Evolutionary conservation across 805 yeast genomes (phyloP).

Genomic region (Hanseniaspora singularis): DNA sequence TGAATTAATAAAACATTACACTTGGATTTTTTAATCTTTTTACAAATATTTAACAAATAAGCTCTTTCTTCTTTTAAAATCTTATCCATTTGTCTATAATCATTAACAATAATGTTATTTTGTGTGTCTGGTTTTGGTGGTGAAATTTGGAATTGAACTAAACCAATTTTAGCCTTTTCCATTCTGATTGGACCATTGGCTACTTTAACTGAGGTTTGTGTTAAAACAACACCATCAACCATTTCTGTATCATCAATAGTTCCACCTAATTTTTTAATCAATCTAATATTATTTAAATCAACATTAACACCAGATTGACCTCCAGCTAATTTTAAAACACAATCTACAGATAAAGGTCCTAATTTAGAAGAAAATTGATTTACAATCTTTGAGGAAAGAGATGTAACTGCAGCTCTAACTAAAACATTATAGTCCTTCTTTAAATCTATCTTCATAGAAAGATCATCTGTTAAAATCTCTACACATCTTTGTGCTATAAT

Average conservation of each 20-base stretch:
- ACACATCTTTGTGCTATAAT: conserved; percentile 76
- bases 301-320: conserved; percentile 39
- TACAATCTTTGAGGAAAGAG: conserved; percentile 87
- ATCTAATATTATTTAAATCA: conserved; percentile 76
- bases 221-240: conserved; percentile 84
- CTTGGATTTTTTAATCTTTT: conserved; percentile 90
- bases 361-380: conserved; percentile 77
- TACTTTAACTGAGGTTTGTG: conserved; percentile 75
- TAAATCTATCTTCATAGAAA: conserved; percentile 73
- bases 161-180: conserved; percentile 85
- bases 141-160: conserved; percentile 85
- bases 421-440: conserved; percentile 62
- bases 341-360: conserved; percentile 89
- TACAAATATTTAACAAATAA: conserved; percentile 84
- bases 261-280: conserved; percentile 91
- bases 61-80: conserved; percentile 96
- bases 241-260: conserved; percentile 93
- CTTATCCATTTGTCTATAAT: conserved; percentile 98
- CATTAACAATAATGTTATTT: conserved; percentile 92
- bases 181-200: conserved; percentile 94
- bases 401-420: conserved; percentile 86
- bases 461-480: conserved; percentile 58
- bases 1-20: conserved; percentile 86
- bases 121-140: conserved; percentile 98
- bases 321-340: conserved; percentile 68